A percentile compares a stretch with the other conserved stretches of the same genome.
These are phyloP conservation scores for Candida taoyuanica DNA, from an alignment of 805 yeast species.

Conservation along the genomic window DNA sequence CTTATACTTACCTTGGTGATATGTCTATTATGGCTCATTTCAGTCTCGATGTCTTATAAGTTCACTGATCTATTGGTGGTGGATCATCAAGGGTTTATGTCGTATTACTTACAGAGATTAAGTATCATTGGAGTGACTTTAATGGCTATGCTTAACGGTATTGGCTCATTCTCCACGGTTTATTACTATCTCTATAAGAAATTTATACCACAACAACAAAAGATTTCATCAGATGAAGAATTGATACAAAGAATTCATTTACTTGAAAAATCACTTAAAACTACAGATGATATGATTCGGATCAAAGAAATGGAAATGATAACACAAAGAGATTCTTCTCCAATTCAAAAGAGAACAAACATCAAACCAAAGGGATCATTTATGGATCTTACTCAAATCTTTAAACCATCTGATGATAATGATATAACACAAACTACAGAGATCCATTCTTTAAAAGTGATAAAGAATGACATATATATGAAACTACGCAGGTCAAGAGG, in stretches of 20 bases:
- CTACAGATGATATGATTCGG: conserved; percentile 20
- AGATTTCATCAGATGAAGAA: conserved; percentile 5
- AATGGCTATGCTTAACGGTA: conserved; percentile 24
- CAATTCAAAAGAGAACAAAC: conserved; percentile 17
- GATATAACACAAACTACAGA: no score
- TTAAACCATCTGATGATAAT: no score
- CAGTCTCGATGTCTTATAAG: conserved; percentile 18
- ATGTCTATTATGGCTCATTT: conserved; percentile 17
- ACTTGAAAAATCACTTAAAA: conserved; percentile 16
- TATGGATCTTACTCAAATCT: conserved; percentile 18
- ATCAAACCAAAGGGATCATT: conserved; percentile 22
- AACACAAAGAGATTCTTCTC: background rate
- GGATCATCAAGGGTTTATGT: conserved; percentile 10
- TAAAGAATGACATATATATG: conserved; percentile 23
- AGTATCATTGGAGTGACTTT: conserved; percentile 26
- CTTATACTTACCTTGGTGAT: no score
- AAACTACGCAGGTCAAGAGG: conserved; percentile 18
- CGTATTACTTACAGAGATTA: conserved; percentile 18
- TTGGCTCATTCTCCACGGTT: conserved; percentile 27
- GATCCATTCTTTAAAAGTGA: conserved; percentile 18
- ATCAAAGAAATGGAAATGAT: conserved; percentile 14
- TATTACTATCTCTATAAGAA: conserved; percentile 22
- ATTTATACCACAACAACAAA: conserved; percentile 1
- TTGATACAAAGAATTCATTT: conserved; percentile 8
- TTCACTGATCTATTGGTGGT: conserved; percentile 20